Evolutionary conservation across 1,284 basidiomycete species (phyloP).

Genomic region (Ganoderma lucidum): DNA sequence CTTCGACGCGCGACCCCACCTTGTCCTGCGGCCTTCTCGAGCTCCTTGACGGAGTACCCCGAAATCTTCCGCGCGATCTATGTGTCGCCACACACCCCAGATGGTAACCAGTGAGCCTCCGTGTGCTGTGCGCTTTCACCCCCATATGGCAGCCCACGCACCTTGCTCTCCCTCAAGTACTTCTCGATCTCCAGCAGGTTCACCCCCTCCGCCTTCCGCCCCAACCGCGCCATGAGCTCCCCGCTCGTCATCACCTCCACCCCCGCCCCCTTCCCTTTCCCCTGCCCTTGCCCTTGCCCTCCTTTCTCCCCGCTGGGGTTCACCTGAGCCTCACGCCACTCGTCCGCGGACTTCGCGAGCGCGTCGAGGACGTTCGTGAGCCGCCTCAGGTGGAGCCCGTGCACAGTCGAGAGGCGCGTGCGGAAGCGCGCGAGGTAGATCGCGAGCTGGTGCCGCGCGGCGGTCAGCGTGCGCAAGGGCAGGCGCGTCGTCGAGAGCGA

Average conservation of each 20-base stretch:
- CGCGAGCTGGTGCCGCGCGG: conserved; percentile 81
- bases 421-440: conserved; percentile 85
- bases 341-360: conserved; percentile 64
- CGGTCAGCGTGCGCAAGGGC: conserved; percentile 62
- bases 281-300: background rate
- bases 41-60: conserved; percentile 79
- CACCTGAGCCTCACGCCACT: conserved; percentile 48
- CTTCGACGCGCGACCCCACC: conserved; percentile 37
- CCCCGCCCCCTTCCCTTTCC: conserved; percentile 16
- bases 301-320: conserved; percentile 16
- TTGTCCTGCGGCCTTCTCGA: conserved; percentile 57
- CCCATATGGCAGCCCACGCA: conserved; percentile 50
- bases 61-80: conserved; percentile 80
- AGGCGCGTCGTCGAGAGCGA: conserved; percentile 84
- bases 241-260: conserved; percentile 71
- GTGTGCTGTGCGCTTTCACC: no score
- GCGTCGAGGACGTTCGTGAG: conserved; percentile 78
- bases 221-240: conserved; percentile 72
- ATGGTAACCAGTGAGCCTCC: no score
- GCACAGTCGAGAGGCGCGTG: conserved; percentile 74
- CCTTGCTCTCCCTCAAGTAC: conserved; percentile 90
- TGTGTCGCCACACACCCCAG: background rate
- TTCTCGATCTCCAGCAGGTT: conserved; percentile 87
- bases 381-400: conserved; percentile 85
- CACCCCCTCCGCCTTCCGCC: conserved; percentile 71